phyloP scores from a whole-genome alignment of 2,329 filamentous ascomycete species.

The Xylariaceae sp. region DNA sequence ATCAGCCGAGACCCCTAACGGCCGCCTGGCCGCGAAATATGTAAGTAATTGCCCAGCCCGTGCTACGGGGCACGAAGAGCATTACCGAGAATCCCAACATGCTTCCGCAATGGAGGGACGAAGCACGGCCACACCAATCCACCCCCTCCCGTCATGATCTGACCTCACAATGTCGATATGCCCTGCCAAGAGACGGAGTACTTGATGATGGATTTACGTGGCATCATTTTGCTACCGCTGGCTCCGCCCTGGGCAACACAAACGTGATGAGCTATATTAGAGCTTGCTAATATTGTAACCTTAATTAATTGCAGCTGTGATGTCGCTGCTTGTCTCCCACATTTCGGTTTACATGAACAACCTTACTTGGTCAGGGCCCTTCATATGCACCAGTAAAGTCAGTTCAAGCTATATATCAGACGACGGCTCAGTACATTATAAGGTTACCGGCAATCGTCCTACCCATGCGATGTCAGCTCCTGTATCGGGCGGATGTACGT shows the following conservation, averaged over 20 bases:
- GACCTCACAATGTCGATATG: slow-evolving; percentile 26
- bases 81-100: neutral
- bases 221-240: slow-evolving; percentile 21
- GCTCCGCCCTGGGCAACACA: slow-evolving; percentile 1
- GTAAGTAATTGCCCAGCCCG: neutral
- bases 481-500: slow-evolving; percentile 4
- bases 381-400: slow-evolving; percentile 21
- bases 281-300: too few relatives aligned
- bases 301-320: slow-evolving; percentile 23
- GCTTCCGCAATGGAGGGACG: neutral
- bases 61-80: slow-evolving; percentile 5
- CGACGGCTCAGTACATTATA: slow-evolving; percentile 11
- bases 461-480: slow-evolving; percentile 17
- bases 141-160: slow-evolving; percentile 25
- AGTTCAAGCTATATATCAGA: slow-evolving; percentile 24
- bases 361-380: slow-evolving; percentile 12
- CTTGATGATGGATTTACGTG: slow-evolving; percentile 17
- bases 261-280: slow-evolving; percentile 15
- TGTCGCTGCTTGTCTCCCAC: slow-evolving; percentile 18
- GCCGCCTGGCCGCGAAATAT: neutral
- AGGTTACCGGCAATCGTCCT: slow-evolving; percentile 6
- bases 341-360: slow-evolving; percentile 11
- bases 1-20: slow-evolving; percentile 9
- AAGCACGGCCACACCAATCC: neutral
- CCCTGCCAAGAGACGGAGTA: slow-evolving; percentile 23